Evolutionary conservation across 2,329 filamentous ascomycete species (phyloP).

Genomic region (Aspergillus melleus): DNA sequence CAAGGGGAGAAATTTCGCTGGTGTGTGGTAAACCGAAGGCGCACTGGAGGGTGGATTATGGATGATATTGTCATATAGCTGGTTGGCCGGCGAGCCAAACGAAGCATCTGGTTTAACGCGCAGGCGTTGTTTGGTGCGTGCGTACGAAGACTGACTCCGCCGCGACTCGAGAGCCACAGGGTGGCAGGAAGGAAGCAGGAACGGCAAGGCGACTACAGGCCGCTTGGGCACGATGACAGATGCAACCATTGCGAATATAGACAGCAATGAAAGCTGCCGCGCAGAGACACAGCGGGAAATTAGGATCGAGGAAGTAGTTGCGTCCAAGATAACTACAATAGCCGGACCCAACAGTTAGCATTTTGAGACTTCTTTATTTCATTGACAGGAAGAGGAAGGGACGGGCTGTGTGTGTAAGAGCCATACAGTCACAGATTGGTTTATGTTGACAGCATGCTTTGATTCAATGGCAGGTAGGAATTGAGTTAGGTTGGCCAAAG

Average conservation of each 20-base stretch:
- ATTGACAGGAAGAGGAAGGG: not conserved
- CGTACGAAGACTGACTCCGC: slow-evolving; percentile 52
- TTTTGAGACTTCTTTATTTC: not conserved
- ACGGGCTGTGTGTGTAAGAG: not conserved
- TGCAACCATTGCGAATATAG: slow-evolving; percentile 27
- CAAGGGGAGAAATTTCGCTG: slow-evolving; percentile 62
- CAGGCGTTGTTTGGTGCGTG: slow-evolving; percentile 52
- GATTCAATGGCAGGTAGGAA: not conserved
- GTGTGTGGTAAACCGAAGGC: slow-evolving; percentile 65
- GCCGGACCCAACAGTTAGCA: not conserved
- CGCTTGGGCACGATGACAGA: slow-evolving; percentile 32
- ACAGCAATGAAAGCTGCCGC: not conserved
- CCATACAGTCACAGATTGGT: not conserved
- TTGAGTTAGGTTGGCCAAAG: not conserved
- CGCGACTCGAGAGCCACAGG: slow-evolving; percentile 32
- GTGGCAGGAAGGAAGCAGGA: slow-evolving; percentile 40
- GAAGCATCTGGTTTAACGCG: slow-evolving; percentile 54
- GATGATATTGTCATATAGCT: slow-evolving; percentile 56
- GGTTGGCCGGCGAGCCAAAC: slow-evolving; percentile 42
- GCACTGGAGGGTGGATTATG: slow-evolving; percentile 67
- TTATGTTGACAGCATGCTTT: not conserved
- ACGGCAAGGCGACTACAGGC: slow-evolving; percentile 37
- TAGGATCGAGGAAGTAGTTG: not conserved
- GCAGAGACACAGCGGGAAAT: slow-evolving; percentile 30
- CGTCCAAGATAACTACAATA: not conserved